Evolutionary conservation across 495 filamentous ascomycete species (phyloP), one percentile per base, ranked within the genome.

Genomic region (Trichoderma erinaceum): DNA sequence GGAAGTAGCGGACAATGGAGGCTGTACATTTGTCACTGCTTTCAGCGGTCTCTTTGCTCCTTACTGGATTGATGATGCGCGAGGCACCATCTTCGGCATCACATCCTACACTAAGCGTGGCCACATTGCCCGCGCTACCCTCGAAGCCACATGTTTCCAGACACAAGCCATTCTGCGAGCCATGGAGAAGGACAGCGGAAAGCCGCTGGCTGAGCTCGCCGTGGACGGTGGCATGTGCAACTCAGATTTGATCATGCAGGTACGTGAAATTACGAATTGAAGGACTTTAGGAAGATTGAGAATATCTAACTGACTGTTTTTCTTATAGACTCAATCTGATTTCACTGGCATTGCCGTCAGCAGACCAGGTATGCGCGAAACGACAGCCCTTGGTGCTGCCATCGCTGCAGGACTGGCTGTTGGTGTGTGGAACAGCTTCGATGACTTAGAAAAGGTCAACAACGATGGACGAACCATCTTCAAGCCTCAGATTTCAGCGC

Each of bases 151-250:
- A 32, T 92, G 90, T 76, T 92, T 86, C 78, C 90, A 93, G 75
- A 92, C 90, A 58, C 90, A 90, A 70, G 90, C 90, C 8, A 93
- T 93, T 67, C 80, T 93, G 41, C 84, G 90, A 71, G 89, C 90
- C 63, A 93, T 93, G 90, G 89, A 87, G 72, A 86, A 86, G 76
- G 90, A 93, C 75, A 89, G 85, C 66, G 89, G 89, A 41, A 87
- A 91, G 69, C 81, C 82, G 68, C 76, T 93, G 63, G 78, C 83
- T 56, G 81, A 88, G 69, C 80, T 93, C 29, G 87, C 86, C 41
- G 90, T 93, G 41, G 90, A 93, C 73, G 90, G 90, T 69, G 90
- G 90, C 67, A 92, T 93, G 90, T 90, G 85, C 71, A 91, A 91
- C 70, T 92, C 90, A 12, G 86, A 91, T 74, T 81, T 93, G 66